Conservation (phyloP, 345 rosid genomes). For the Eucalyptus pumila region DNA sequence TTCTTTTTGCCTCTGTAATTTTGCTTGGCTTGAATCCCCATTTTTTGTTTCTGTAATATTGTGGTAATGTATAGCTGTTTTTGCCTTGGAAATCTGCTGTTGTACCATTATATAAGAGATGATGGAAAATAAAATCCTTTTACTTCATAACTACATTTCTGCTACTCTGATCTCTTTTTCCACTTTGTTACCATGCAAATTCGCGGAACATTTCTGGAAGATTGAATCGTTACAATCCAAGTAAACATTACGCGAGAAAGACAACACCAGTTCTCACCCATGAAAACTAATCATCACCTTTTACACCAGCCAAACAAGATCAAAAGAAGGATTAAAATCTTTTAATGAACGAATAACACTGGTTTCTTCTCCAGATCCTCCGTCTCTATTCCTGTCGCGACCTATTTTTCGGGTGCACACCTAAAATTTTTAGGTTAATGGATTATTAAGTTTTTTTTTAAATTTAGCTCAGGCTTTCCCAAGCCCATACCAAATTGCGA, state of each 20-base stretch:
- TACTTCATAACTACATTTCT: background rate
- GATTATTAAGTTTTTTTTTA: too few species aligned
- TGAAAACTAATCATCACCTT: background rate
- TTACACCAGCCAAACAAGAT: background rate
- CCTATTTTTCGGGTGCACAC: too few species aligned
- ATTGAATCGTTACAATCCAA: background rate
- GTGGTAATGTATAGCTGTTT: background rate
- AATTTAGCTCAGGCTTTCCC: too few species aligned
- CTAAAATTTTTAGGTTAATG: too few species aligned
- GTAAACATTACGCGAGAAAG: background rate
- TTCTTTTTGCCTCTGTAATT: background rate
- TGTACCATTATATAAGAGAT: background rate
- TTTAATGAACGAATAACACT: background rate
- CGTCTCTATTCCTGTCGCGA: background rate
- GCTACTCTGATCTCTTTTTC: background rate
- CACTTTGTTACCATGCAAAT: background rate
- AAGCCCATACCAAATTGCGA: too few species aligned
- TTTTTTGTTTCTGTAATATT: background rate
- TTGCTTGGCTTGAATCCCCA: background rate
- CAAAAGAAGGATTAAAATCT: background rate
- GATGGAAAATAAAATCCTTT: background rate
- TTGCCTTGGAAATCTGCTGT: background rate
- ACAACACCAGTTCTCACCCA: background rate
- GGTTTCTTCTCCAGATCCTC: background rate
- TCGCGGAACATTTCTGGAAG: background rate